Evolutionary conservation across 306 rosid species (phyloP).

Genomic region (Senna siamea): DNA sequence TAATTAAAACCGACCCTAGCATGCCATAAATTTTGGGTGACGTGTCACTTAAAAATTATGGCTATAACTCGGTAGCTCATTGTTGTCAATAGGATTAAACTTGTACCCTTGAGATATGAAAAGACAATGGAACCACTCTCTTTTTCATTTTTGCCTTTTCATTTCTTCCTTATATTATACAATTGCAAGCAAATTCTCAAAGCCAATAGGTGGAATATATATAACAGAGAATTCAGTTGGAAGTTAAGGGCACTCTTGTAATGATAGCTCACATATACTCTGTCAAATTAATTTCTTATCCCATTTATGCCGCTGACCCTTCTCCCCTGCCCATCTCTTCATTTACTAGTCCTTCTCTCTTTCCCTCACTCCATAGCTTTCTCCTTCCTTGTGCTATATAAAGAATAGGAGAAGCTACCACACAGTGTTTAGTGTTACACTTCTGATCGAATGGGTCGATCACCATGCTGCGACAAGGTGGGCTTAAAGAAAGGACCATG

Average conservation of each 20-base stretch:
- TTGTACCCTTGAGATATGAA: constrained; percentile 31
- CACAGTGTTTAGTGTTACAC: constrained; percentile 36
- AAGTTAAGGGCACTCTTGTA: constrained; percentile 60
- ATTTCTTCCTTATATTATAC: not conserved
- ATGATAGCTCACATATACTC: constrained; percentile 33
- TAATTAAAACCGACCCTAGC: constrained; percentile 49
- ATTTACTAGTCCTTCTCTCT: constrained; percentile 41
- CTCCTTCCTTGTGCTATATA: constrained; percentile 32
- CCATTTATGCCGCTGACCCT: constrained; percentile 75
- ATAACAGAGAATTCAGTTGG: constrained; percentile 19
- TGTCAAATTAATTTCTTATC: constrained; percentile 53
- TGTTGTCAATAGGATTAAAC: constrained; percentile 38
- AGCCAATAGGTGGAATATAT: not conserved
- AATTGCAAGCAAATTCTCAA: not conserved
- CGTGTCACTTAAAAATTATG: constrained; percentile 41
- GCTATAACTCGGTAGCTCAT: constrained; percentile 45
- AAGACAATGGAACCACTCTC: constrained; percentile 37
- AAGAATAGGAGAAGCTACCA: constrained; percentile 42
- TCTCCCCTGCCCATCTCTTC: constrained; percentile 72
- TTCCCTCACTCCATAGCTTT: constrained; percentile 25
- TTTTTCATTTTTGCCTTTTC: constrained; percentile 12
- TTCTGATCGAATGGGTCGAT: constrained; percentile 75
- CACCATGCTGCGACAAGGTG: constrained; percentile 98
- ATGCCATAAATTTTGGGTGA: constrained; percentile 56
- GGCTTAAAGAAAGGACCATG: constrained; percentile 99